Percentiles rank a stretch among this genome's conserved stretches.
These are phyloP conservation scores for Bondarzewia mesenterica DNA, from an alignment of 1,284 basidiomycete genomes.

Conservation along the genomic window DNA sequence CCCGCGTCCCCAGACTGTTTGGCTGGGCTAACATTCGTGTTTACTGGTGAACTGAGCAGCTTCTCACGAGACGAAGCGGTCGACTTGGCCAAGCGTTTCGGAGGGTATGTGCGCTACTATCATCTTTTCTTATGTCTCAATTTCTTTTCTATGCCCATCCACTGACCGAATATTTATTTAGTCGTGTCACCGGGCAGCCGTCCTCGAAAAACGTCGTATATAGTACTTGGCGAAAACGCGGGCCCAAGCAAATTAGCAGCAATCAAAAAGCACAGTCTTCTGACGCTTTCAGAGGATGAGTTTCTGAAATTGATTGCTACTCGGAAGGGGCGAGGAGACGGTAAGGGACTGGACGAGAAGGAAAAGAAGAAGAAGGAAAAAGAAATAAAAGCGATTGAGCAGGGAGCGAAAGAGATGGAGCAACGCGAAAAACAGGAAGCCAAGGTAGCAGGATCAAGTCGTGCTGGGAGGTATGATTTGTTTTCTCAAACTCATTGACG, in stretches of 20 bases:
- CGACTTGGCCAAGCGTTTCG: constrained; percentile 88
- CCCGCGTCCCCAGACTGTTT: constrained; percentile 68
- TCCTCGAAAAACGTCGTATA: constrained; percentile 89
- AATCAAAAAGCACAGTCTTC: constrained; percentile 74
- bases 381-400: constrained; percentile 68
- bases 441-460: constrained; percentile 17
- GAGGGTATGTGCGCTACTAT: constrained; percentile 55
- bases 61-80: constrained; percentile 84
- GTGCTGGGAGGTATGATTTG: constrained; percentile 16
- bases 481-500: neutral
- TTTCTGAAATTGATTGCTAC: constrained; percentile 81
- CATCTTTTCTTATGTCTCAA: constrained; percentile 4
- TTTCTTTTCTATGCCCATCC: neutral
- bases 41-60: constrained; percentile 87
- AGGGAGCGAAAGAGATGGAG: constrained; percentile 73
- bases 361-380: constrained; percentile 77
- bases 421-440: constrained; percentile 48
- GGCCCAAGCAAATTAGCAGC: constrained; percentile 82
- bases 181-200: constrained; percentile 81
- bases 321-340: constrained; percentile 34
- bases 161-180: constrained; percentile 22
- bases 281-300: constrained; percentile 80
- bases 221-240: constrained; percentile 84
- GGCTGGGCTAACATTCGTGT: constrained; percentile 87
- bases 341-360: constrained; percentile 65